Base-by-base conservation (phyloP, 2,329 filamentous ascomycete species). In the Chaetoscypha palmicola region DNA sequence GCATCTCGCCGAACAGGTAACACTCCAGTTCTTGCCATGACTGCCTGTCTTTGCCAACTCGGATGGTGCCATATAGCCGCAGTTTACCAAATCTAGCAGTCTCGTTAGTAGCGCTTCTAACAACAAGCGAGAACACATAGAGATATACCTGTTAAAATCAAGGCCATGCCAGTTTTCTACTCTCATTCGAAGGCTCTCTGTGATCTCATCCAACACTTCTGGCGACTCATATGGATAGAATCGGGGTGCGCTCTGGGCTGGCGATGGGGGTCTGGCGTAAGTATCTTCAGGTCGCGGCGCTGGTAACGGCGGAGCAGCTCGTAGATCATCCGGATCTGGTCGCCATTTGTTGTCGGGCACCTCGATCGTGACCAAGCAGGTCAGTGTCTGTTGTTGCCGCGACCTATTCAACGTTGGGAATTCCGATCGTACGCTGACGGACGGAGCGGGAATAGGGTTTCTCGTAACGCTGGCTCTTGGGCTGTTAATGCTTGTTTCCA, bases 161-260 rank as follows among this genome's bases (percentile, higher is more conserved):
- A 98, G 72, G 0, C 92, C 91, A 62, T 98, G 92, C 92, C 92
- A 98, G 57, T 97, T 96, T 58, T 98, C 92, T 9, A 98, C 92
- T n/a, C 90, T 82, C 35, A 71, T 78, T 46, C 87, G 81, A 46
- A 98, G 68, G 50, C 81, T 86, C 59, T 96, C 87, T 0, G 90
- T 94, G 60, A 92, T 85, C 52, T 91, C 82, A 43, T 92, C 83
- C 45, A 97, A 64, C 4, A 81, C 80, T 55, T 90, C 85, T 2
- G 79, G 72, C 2, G 86, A 76, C 62, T 94, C 87, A 54, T 86
- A 86, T 1, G 83, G 83, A 47, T 77, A 74, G 51, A 84, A 79
- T 2, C 76, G 72, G 7, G 78, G 73, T 21, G 64, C 63, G 35
- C 65, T 64, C 30, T 63, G 59, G 33, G 64, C 59, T 7, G 81